These are phyloP conservation scores for Leccinellum rugosiceps DNA, from an alignment of 768 basidiomycete genomes.

Conservation along the genomic window DNA sequence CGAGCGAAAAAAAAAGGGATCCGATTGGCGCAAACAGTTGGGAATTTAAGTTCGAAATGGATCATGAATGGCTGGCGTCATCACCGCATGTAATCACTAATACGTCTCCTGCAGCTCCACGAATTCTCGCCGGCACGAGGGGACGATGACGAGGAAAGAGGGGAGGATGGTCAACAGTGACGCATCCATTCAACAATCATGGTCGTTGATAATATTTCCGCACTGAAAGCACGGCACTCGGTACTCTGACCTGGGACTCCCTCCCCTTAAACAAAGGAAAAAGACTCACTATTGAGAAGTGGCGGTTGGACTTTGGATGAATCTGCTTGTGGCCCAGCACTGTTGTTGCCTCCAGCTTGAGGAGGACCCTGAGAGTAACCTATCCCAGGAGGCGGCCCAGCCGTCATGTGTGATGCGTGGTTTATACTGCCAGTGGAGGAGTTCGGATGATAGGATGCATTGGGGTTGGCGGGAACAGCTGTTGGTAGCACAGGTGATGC, in stretches of 20 bases:
- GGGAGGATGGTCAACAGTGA: constrained; percentile 22
- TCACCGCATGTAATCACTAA: constrained; percentile 20
- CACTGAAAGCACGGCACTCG: constrained; percentile 89
- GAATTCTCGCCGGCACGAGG: constrained; percentile 26
- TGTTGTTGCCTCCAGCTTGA: constrained; percentile 14
- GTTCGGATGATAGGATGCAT: constrained; percentile 8
- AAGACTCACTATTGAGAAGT: constrained; percentile 62
- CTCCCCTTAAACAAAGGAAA: constrained; percentile 60
- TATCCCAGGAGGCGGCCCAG: constrained; percentile 71
- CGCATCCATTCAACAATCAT: constrained; percentile 46
- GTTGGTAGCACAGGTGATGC: constrained; percentile 37
- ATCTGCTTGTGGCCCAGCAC: constrained; percentile 24
- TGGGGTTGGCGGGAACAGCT: constrained; percentile 8
- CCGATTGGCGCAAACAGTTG: constrained; percentile 1
- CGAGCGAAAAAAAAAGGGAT: constrained; percentile 10
- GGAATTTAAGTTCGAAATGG: constrained; percentile 4
- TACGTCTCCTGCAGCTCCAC: constrained; percentile 25
- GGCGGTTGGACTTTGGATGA: constrained; percentile 20
- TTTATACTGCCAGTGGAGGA: constrained; percentile 13
- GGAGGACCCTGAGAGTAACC: constrained; percentile 38
- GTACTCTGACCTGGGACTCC: constrained; percentile 78
- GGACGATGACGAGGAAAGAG: constrained; percentile 21
- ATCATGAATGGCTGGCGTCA: constrained; percentile 19
- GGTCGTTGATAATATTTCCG: constrained; percentile 74
- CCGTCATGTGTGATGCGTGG: constrained; percentile 28